Conservation (phyloP, 108 stramenopile species). For the Phaeodactylum tricornutum region DNA sequence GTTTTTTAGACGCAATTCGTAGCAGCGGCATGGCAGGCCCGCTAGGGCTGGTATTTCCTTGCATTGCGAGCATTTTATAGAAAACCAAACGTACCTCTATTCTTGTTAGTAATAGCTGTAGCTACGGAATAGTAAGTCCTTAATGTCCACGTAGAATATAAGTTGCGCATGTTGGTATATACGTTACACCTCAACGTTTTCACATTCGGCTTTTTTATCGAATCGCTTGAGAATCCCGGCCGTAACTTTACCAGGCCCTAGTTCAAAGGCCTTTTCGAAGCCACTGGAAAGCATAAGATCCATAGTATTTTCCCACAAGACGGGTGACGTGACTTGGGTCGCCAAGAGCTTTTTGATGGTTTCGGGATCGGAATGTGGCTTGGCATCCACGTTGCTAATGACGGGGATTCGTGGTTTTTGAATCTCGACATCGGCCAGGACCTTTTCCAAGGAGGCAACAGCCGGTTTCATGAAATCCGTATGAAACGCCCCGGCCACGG, state of each 20-base stretch:
- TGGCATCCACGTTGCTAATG: conserved; percentile 96
- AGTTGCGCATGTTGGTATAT: too few species aligned
- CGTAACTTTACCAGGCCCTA: conserved; percentile 91
- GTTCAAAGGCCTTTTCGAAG: conserved; percentile 80
- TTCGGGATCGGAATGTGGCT: conserved; percentile 90
- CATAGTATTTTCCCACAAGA: conserved; percentile 92
- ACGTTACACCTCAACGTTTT: conserved; percentile 89
- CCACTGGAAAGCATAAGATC: conserved; percentile 71
- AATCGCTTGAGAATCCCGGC: conserved; percentile 94
- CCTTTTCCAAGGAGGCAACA: conserved; percentile 75
- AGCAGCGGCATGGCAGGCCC: too few species aligned
- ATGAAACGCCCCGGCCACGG: conserved; percentile 98
- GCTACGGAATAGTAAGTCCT: too few species aligned
- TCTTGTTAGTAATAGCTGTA: too few species aligned
- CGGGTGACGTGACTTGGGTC: conserved; percentile 94
- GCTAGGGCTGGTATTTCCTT: too few species aligned
- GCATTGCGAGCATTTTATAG: too few species aligned
- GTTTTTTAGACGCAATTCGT: too few species aligned
- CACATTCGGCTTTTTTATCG: conserved; percentile 79
- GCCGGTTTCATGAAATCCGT: conserved; percentile 96
- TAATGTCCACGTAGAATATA: too few species aligned
- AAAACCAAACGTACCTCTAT: too few species aligned
- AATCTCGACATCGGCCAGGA: conserved; percentile 79
- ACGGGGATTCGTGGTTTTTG: conserved; percentile 94
- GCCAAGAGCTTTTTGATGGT: conserved; percentile 91